These are phyloP conservation scores for Akanthomyces muscarius DNA, from an alignment of 2,329 filamentous ascomycete species.

Conservation along the genomic window DNA sequence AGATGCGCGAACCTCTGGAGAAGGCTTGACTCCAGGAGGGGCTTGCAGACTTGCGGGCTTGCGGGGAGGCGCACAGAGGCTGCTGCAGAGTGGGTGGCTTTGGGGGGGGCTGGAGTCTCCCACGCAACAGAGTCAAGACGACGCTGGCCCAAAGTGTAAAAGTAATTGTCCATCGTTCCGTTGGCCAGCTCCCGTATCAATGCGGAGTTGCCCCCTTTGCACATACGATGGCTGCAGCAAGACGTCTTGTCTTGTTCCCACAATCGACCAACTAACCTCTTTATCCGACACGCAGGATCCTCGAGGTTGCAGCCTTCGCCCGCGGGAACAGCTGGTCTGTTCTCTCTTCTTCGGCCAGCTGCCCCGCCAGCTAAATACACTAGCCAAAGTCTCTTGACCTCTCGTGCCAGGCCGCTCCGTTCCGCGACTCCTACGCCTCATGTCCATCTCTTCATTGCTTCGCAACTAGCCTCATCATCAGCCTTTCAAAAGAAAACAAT, in stretches of 20 bases:
- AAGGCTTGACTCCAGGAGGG: not conserved
- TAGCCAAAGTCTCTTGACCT: not conserved
- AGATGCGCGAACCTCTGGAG: constrained; percentile 6
- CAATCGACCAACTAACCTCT: not conserved
- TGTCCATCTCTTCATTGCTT: not conserved
- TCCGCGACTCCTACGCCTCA: not conserved
- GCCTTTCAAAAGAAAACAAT: not conserved
- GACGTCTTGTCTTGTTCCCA: not conserved
- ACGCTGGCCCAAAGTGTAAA: not conserved
- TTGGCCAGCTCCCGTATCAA: constrained; percentile 4
- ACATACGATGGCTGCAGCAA: not conserved
- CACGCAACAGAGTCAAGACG: not conserved
- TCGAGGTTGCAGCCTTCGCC: not conserved
- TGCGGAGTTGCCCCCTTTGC: constrained; percentile 15
- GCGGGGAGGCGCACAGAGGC: not conserved
- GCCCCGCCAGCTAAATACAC: not conserved
- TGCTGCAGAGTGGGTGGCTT: not conserved
- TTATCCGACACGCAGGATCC: not conserved
- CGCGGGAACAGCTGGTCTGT: not conserved
- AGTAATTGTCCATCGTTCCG: not conserved
- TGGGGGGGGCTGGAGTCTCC: constrained; percentile 4
- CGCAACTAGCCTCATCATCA: not conserved
- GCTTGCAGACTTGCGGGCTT: not conserved
- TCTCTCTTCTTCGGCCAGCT: not conserved
- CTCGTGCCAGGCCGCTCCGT: too few species aligned